phyloP scores from a whole-genome alignment of 208 protist species.

The Vickermania spadyakhi region DNA sequence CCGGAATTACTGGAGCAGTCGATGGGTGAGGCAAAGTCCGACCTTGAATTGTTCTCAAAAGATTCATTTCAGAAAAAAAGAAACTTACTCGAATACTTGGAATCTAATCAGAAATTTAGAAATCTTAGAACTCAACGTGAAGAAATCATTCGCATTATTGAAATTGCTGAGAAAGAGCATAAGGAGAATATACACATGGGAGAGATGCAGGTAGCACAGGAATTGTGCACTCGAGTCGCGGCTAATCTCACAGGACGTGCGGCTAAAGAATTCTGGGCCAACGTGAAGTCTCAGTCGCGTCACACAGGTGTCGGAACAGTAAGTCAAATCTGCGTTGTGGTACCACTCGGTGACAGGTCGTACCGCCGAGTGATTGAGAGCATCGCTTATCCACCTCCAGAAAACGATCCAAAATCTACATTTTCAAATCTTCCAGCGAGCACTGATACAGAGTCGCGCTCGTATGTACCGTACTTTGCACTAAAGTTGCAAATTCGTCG shows the following conservation, averaged over 20 bases:
- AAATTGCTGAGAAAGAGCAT: slow-evolving; percentile 25
- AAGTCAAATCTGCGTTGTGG: slow-evolving; percentile 56
- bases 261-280: slow-evolving; percentile 7
- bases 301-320: slow-evolving; percentile 53
- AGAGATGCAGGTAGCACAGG: slow-evolving; percentile 33
- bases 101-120: slow-evolving; percentile 24
- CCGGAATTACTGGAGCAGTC: neutral
- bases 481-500: slow-evolving; percentile 54
- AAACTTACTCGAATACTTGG: neutral
- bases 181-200: slow-evolving; percentile 26
- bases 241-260: slow-evolving; percentile 7
- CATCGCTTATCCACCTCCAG: slow-evolving; percentile 23
- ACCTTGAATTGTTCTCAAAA: neutral
- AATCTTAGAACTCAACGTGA: slow-evolving; percentile 39
- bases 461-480: slow-evolving; percentile 72
- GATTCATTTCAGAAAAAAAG: neutral
- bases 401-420: neutral
- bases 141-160: slow-evolving; percentile 35
- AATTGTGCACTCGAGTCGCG: slow-evolving; percentile 18
- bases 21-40: neutral
- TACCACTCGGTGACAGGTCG: slow-evolving; percentile 76
- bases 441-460: neutral
- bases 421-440: neutral
- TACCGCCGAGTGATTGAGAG: slow-evolving; percentile 70
- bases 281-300: slow-evolving; percentile 1